phyloP scores from a whole-genome alignment of 768 basidiomycete genomes.

The Amanita subjunquillea region DNA sequence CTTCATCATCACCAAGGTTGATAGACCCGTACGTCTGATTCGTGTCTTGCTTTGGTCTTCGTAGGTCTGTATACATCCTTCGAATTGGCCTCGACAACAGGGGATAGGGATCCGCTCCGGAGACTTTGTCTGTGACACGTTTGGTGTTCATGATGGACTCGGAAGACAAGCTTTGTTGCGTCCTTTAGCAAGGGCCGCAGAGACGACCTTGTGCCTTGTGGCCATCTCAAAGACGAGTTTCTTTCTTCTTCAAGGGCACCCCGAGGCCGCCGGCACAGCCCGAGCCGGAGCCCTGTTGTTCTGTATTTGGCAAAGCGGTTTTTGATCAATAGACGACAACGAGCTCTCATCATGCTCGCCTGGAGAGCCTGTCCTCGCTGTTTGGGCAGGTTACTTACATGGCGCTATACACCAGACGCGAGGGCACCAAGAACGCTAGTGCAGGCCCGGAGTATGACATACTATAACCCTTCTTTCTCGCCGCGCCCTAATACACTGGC shows the following conservation, averaged over 20 bases:
- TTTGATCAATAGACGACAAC: background rate
- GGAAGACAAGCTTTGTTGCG: background rate
- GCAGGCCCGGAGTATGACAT: background rate
- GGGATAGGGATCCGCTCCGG: background rate
- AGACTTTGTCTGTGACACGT: background rate
- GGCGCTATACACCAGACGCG: background rate
- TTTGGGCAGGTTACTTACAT: background rate
- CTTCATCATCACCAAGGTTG: background rate
- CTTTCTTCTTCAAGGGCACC: background rate
- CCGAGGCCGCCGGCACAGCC: background rate
- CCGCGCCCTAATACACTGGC: slow-evolving; percentile 1
- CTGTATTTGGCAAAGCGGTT: background rate
- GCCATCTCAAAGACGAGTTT: background rate
- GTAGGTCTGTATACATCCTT: background rate
- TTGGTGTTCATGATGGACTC: background rate
- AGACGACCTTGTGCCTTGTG: background rate
- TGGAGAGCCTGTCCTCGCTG: background rate
- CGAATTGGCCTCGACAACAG: background rate
- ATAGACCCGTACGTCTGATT: background rate
- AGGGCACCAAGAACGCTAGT: background rate
- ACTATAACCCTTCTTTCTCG: background rate
- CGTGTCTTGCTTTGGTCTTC: background rate
- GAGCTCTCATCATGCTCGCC: background rate
- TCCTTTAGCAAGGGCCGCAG: background rate
- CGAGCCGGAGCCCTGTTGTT: background rate